A percentile compares a stretch with the other conserved stretches of the same genome.
These are phyloP conservation scores for Cinnamomum micranthum DNA, from an alignment of 164 flowering plant genomes.

Conservation along the genomic window DNA sequence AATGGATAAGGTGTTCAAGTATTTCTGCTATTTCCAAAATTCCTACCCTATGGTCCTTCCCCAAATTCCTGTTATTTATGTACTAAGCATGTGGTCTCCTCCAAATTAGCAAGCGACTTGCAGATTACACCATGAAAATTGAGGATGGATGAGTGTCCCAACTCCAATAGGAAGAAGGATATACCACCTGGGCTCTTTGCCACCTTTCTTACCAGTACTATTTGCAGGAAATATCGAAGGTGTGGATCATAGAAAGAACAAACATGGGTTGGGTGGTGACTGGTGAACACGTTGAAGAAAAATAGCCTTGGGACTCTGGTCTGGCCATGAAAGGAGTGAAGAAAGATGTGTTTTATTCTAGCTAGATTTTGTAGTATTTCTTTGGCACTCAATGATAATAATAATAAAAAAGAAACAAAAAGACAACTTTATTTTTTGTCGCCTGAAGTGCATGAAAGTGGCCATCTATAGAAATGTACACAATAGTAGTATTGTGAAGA, in stretches of 20 bases:
- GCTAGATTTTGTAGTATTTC: background rate
- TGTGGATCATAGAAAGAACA: constrained; percentile 58
- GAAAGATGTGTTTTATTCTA: background rate
- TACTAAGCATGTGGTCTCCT: no score
- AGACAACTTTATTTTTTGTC: no score
- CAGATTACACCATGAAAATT: constrained; percentile 23
- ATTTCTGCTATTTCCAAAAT: no score
- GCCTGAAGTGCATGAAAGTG: background rate
- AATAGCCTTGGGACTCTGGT: constrained; percentile 39
- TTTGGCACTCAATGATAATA: background rate
- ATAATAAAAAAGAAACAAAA: no score
- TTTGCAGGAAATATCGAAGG: constrained; percentile 18
- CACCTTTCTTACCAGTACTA: constrained; percentile 41
- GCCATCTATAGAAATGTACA: background rate
- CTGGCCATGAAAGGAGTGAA: constrained; percentile 18
- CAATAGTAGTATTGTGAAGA: no score
- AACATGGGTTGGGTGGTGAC: constrained; percentile 57
- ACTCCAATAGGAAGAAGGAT: constrained; percentile 34
- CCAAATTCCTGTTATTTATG: no score
- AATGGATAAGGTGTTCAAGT: no score
- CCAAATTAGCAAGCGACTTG: no score
- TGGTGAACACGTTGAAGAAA: constrained; percentile 33
- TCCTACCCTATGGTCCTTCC: no score
- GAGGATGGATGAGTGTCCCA: constrained; percentile 66
- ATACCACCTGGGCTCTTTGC: constrained; percentile 50